Evolutionary conservation across 768 basidiomycete species (phyloP), one percentile per base, ranked within the genome.

Genomic region (Lentinus tigrinus): DNA sequence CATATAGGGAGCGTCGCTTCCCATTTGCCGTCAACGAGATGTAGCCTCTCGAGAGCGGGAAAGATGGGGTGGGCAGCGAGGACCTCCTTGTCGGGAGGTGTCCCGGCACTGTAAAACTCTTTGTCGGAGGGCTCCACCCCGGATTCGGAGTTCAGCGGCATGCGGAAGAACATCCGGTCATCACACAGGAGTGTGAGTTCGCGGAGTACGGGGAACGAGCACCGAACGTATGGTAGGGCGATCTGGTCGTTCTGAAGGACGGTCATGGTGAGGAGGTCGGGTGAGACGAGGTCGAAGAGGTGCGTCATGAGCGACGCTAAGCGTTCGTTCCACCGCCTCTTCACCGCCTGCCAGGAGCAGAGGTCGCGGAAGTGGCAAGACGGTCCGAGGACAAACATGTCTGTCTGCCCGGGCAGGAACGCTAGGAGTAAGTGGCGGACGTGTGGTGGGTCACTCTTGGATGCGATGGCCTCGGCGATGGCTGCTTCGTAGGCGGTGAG

Each of bases 321-420:
- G 26, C 48, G 39, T 17, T 6, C 39, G 37, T 60, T 51, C 58
- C 58, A 60, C 4, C 1, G 23, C 4, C 26, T 21, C 37, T 60
- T 60, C 8, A 8, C 47, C 17, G 46, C 27, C 8, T 19, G 9
- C 42, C 47, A 60, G 4, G 58, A 54, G 26, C 46, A 16, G 48
- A 19, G 28, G 42, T 60, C 58, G 24, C 40, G 47, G 19, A 54
- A 28, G 43, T 51, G 48, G 36, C 5, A 54, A 6, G 44, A 16
- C 3, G 40, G 47, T 31, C 37, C 53, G 36, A 60, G 53, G 36
- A 54, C n/a, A 13, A 39, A 37, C 13, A 55, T n/a, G 27, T 60
- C 58, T n/a, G 49, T 52, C 42, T 50, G 31, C 13, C 43, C 34
- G 6, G 58, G 53, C 21, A 60, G 52, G 48, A 60, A 60, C 1